phyloP scores from a whole-genome alignment of 2,329 filamentous ascomycete species.

The Monilinia vaccinii-corymbosi region DNA sequence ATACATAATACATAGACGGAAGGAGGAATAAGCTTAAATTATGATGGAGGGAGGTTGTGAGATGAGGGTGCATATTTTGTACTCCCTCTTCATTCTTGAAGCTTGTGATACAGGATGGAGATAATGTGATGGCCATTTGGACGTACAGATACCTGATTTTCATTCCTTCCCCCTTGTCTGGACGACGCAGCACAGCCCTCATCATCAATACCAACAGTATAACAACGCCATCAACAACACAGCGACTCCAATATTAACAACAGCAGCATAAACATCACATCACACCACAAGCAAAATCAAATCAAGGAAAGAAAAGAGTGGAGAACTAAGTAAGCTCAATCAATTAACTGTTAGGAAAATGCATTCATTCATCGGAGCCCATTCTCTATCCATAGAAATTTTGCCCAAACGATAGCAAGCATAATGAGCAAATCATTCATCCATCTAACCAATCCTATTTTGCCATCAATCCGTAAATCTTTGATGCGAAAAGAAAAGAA shows the following conservation, averaged over 20 bases:
- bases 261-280: neutral
- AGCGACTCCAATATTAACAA: neutral
- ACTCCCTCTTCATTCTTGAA: neutral
- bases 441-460: neutral
- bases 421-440: neutral
- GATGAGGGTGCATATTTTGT: neutral
- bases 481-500: neutral
- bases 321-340: neutral
- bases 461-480: neutral
- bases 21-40: neutral
- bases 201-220: neutral
- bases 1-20: neutral
- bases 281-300: neutral
- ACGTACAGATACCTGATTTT: neutral
- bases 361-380: neutral
- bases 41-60: neutral
- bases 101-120: neutral
- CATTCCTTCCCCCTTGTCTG: neutral
- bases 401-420: neutral
- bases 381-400: neutral
- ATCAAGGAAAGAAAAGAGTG: neutral
- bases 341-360: neutral
- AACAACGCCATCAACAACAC: neutral
- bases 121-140: neutral
- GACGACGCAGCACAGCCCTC: neutral